Conservation (phyloP, 2,329 filamentous ascomycete genomes). For the Aphanocladium album region DNA sequence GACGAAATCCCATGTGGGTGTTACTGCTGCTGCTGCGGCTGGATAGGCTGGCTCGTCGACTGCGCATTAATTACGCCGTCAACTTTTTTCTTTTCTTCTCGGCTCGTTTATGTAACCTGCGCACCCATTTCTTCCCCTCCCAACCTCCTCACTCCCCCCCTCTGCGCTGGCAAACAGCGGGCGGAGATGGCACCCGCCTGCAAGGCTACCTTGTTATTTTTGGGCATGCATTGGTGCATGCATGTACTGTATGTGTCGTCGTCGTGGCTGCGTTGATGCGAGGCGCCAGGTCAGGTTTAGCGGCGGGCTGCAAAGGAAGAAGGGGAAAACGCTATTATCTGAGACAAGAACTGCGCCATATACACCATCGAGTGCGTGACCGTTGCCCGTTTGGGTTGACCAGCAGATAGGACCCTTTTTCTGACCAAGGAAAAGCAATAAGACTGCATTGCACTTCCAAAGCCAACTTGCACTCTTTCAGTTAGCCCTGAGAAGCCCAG, state of each 20-base stretch:
- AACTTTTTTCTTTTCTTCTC: too few relatives aligned
- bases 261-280: neutral
- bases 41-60: too few relatives aligned
- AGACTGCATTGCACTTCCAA: too few relatives aligned
- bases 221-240: neutral
- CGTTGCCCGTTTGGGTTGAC: neutral
- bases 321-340: neutral
- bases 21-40: too few relatives aligned
- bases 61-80: neutral
- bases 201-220: neutral
- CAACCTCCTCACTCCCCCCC: too few relatives aligned
- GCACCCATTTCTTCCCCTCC: too few relatives aligned
- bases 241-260: neutral
- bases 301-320: neutral
- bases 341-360: neutral
- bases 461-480: too few relatives aligned
- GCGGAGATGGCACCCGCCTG: neutral
- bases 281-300: neutral
- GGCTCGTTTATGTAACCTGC: too few relatives aligned
- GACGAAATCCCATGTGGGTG: too few relatives aligned
- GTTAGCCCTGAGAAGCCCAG: neutral
- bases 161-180: neutral
- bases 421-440: neutral
- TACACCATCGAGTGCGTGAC: neutral
- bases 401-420: neutral